Percentiles rank a stretch among this genome's conserved stretches.
These are phyloP conservation scores for Rubroboletus pulcherrimus DNA, from an alignment of 768 basidiomycete genomes.

Conservation along the genomic window DNA sequence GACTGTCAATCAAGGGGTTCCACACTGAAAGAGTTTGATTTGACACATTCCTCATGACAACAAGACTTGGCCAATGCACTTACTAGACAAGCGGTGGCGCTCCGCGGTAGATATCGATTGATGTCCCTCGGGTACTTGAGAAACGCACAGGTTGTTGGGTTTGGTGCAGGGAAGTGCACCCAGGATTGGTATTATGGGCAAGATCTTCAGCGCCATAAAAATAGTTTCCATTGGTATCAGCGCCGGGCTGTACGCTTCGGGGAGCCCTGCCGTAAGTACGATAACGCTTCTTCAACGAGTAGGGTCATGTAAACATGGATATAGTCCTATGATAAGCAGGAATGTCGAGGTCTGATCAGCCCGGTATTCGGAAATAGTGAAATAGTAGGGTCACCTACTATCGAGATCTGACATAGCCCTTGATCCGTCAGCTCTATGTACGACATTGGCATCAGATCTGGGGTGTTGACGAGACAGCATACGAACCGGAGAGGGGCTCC, in stretches of 20 bases:
- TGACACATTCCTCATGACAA: background rate
- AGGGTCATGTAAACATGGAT: background rate
- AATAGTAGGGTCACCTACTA: background rate
- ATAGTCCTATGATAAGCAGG: background rate
- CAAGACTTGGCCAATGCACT: background rate
- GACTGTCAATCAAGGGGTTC: background rate
- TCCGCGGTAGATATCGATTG: background rate
- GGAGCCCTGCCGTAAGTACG: constrained; percentile 4
- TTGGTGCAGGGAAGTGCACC: background rate
- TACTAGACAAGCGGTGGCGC: background rate
- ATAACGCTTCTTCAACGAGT: background rate
- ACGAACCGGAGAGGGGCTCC: background rate
- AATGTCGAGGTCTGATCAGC: background rate
- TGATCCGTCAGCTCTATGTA: background rate
- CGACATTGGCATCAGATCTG: background rate
- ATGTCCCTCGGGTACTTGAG: background rate
- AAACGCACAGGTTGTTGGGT: background rate
- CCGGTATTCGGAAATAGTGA: background rate
- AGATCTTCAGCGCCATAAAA: constrained; percentile 1
- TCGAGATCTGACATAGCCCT: background rate
- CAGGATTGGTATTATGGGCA: background rate
- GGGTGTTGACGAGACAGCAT: background rate
- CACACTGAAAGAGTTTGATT: background rate
- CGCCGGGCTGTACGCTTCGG: background rate
- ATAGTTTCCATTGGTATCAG: constrained; percentile 13